Percentiles rank a stretch among this genome's conserved stretches.
Conservation (phyloP, 805 yeast species). For the Kuraishia floccosa region DNA sequence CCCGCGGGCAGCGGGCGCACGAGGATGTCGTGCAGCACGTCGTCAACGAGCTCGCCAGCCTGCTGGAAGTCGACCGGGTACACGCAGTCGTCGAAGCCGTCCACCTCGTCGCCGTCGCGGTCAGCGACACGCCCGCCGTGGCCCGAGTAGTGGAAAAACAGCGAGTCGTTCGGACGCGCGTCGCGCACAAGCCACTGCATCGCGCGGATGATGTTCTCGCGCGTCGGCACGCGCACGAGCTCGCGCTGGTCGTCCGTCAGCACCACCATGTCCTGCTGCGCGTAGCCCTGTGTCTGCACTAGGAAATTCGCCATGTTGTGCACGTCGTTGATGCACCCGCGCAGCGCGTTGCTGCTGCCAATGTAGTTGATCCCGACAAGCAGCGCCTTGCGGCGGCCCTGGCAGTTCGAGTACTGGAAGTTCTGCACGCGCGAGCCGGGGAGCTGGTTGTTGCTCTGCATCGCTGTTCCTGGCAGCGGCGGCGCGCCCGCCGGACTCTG, state of each 20-base stretch:
- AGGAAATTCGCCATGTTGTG: conserved; percentile 33
- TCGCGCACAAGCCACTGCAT: conserved; percentile 64
- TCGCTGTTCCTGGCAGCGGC: background rate
- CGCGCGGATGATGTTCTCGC: conserved; percentile 54
- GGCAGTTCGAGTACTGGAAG: conserved; percentile 35
- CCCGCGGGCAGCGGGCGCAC: conserved; percentile 56
- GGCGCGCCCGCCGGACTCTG: conserved; percentile 1
- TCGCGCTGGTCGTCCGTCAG: conserved; percentile 38
- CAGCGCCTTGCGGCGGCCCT: conserved; percentile 57
- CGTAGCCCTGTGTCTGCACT: conserved; percentile 27
- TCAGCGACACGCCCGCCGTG: conserved; percentile 67
- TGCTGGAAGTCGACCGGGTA: conserved; percentile 61
- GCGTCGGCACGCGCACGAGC: conserved; percentile 41
- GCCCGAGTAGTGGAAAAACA: conserved; percentile 69
- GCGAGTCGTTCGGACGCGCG: conserved; percentile 64
- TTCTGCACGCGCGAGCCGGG: background rate
- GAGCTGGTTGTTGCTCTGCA: background rate
- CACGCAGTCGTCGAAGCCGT: conserved; percentile 61
- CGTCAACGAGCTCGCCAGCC: conserved; percentile 56
- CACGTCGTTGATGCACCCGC: conserved; percentile 69
- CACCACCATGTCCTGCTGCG: conserved; percentile 37
- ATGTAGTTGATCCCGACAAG: conserved; percentile 62
- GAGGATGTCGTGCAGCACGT: conserved; percentile 50
- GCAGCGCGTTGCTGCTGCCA: conserved; percentile 42
- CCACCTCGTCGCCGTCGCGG: conserved; percentile 62